Percentiles rank a stretch among this genome's conserved stretches.
Conservation (phyloP, 345 rosid species). For the Sapria himalayana region DNA sequence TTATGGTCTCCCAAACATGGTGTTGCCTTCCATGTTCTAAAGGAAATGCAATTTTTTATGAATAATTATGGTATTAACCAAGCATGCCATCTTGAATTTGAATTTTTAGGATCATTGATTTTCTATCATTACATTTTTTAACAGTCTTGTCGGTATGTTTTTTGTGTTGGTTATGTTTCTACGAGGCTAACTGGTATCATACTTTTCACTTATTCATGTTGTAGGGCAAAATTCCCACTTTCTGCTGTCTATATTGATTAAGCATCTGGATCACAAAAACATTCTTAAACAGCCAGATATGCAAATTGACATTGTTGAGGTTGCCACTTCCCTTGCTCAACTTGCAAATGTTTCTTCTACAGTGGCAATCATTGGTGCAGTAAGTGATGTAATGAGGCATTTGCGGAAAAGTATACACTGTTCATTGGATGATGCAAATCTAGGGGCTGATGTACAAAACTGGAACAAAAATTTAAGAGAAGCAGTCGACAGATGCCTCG, state of each 20-base stretch:
- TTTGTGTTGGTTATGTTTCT: too few species aligned
- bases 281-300: constrained; percentile 54
- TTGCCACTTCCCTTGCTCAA: constrained; percentile 51
- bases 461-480: constrained; percentile 39
- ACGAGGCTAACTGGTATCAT: too few species aligned
- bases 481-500: constrained; percentile 75
- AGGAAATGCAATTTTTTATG: constrained; percentile 78
- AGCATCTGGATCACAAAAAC: constrained; percentile 90
- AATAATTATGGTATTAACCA: constrained; percentile 50
- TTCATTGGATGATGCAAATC: constrained; percentile 48
- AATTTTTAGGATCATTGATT: too few species aligned
- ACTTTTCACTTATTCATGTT: constrained; percentile 7
- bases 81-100: too few species aligned
- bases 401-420: constrained; percentile 72
- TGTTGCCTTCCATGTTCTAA: constrained; percentile 57
- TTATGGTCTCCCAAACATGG: constrained; percentile 65
- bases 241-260: constrained; percentile 62
- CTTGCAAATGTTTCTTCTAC: constrained; percentile 52
- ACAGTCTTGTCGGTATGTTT: too few species aligned
- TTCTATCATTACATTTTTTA: too few species aligned
- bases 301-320: constrained; percentile 66
- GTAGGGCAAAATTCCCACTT: constrained; percentile 78
- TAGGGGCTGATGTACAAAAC: constrained; percentile 34
- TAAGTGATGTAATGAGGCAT: constrained; percentile 72
- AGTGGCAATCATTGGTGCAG: constrained; percentile 56